phyloP scores from a whole-genome alignment of 129 eudicot genomes.

The Rutidosis leptorrhynchoides region DNA sequence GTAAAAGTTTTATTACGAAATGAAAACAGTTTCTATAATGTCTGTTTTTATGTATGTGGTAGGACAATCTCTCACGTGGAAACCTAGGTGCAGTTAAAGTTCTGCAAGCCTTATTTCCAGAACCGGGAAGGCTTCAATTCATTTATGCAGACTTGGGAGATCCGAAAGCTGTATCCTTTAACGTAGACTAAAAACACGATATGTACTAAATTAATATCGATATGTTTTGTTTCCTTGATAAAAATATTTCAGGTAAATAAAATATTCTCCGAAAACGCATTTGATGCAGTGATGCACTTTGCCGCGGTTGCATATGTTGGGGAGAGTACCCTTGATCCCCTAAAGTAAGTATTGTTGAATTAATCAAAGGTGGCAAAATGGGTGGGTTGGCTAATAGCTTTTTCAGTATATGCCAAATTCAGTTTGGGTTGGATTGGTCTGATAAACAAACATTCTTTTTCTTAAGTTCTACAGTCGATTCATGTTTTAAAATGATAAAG shows the following conservation, averaged over 20 bases:
- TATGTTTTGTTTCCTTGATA: conserved; percentile 46
- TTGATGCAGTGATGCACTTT: conserved; percentile 96
- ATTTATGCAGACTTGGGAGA: conserved; percentile 86
- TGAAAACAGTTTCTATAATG: background rate
- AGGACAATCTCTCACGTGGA: conserved; percentile 96
- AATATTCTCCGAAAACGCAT: conserved; percentile 73
- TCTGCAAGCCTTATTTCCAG: conserved; percentile 67
- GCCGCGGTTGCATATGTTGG: conserved; percentile 98
- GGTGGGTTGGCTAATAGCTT: background rate
- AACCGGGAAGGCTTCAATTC: conserved; percentile 80
- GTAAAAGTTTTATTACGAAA: background rate
- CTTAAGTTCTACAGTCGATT: too few relatives aligned
- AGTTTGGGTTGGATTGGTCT: background rate
- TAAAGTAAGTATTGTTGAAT: conserved; percentile 38
- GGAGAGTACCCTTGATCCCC: conserved; percentile 86
- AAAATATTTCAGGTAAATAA: conserved; percentile 52
- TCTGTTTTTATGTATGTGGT: conserved; percentile 4
- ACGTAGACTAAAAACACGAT: conserved; percentile 5
- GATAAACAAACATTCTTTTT: too few relatives aligned
- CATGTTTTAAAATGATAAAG: too few relatives aligned
- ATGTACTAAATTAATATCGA: background rate
- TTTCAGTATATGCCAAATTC: background rate
- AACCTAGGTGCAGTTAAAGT: conserved; percentile 78
- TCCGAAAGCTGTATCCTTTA: conserved; percentile 63
- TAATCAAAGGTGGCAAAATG: background rate